A percentile compares a stretch with the other conserved stretches of the same genome.
Conservation (phyloP, 2,329 filamentous ascomycete genomes). For the Pseudogymnoascus sp. region DNA sequence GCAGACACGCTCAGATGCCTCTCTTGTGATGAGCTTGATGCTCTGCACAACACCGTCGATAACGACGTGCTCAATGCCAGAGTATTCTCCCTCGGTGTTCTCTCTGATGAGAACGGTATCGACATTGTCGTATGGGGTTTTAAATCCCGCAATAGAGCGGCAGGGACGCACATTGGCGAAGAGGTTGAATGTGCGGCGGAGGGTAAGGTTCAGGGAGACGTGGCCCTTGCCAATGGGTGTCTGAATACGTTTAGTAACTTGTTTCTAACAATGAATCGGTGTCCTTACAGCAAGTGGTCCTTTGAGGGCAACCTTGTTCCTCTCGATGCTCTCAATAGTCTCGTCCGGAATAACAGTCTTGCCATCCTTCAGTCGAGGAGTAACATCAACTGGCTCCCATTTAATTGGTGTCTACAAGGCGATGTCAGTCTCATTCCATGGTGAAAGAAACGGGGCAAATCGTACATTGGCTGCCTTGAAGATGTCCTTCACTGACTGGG, state of each 20-base stretch:
- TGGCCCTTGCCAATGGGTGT: conserved; percentile 98
- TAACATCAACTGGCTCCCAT: conserved; percentile 97
- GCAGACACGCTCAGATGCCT: conserved; percentile 90
- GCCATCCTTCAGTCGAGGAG: conserved; percentile 85
- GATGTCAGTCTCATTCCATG: conserved; percentile 18
- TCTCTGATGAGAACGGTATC: conserved; percentile 97
- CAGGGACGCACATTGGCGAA: conserved; percentile 99
- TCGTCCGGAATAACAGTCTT: conserved; percentile 90
- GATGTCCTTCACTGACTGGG: conserved; percentile 97
- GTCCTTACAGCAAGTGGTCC: conserved; percentile 81
- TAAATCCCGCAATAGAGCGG: conserved; percentile 93
- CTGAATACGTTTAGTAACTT: conserved; percentile 33
- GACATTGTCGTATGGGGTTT: conserved; percentile 96
- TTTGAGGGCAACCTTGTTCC: conserved; percentile 97
- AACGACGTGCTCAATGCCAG: conserved; percentile 95
- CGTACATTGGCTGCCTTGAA: conserved; percentile 86
- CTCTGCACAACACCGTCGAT: conserved; percentile 97
- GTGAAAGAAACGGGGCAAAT: conserved; percentile 8
- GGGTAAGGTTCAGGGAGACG: conserved; percentile 96
- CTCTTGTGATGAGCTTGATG: conserved; percentile 98
- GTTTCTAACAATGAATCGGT: conserved; percentile 16
- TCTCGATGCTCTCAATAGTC: conserved; percentile 86
- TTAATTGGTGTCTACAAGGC: conserved; percentile 68
- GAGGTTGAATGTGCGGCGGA: conserved; percentile 98
- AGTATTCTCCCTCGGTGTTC: conserved; percentile 99